Conservation (phyloP, 2,329 filamentous ascomycete genomes). For the Trichoderma sp. region DNA sequence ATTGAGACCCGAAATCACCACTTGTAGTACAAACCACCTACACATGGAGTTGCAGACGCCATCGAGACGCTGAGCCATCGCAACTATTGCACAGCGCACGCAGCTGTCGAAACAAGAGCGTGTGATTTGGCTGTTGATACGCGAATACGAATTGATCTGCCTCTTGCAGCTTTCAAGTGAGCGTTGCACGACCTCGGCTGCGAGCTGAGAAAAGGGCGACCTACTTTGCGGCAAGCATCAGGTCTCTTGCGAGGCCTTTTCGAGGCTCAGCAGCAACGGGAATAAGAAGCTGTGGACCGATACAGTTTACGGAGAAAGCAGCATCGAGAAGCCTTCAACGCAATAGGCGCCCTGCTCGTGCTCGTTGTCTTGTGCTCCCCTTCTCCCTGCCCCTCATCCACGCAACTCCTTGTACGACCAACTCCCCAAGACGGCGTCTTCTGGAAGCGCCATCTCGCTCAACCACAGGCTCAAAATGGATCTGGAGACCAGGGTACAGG, state of each 20-base stretch:
- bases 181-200: slow-evolving; percentile 2
- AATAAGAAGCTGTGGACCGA: not conserved
- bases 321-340: not conserved
- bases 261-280: not conserved
- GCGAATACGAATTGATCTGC: slow-evolving; percentile 6
- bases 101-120: not conserved
- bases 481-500: slow-evolving; percentile 36
- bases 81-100: not conserved
- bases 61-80: not conserved
- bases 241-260: not conserved
- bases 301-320: not conserved
- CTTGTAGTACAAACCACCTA: not conserved
- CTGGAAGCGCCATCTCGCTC: slow-evolving; percentile 40
- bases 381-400: slow-evolving; percentile 5
- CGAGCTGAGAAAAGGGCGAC: not conserved
- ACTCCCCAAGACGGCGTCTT: slow-evolving; percentile 3
- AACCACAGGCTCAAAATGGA: slow-evolving; percentile 40
- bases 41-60: not conserved
- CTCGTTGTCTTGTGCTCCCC: not conserved
- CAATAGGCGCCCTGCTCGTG: not conserved
- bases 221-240: not conserved
- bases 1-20: slow-evolving; percentile 16
- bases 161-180: not conserved
- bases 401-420: slow-evolving; percentile 33
- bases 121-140: not conserved